A percentile compares a stretch with the other conserved stretches of the same genome.
Conservation (phyloP, 768 basidiomycete species). For the Trametopsis cervina region DNA sequence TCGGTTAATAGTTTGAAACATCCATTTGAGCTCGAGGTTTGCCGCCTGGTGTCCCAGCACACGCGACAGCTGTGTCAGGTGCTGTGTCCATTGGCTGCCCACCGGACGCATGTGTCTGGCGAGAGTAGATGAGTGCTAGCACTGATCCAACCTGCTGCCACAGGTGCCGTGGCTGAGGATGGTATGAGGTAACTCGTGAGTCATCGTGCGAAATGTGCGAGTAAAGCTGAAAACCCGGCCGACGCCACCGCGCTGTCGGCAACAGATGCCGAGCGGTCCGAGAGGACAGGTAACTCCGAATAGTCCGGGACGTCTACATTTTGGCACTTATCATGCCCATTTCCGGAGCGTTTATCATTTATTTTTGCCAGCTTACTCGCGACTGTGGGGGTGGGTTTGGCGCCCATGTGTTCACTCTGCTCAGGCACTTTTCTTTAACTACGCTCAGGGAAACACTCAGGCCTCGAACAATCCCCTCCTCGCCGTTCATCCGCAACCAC, state of each 20-base stretch:
- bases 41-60: constrained; percentile 30
- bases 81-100: constrained; percentile 4
- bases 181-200: no score
- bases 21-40: constrained; percentile 42
- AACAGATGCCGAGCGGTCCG: neutral
- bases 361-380: constrained; percentile 7
- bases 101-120: neutral
- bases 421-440: constrained; percentile 10
- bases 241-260: neutral
- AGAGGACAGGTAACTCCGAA: neutral
- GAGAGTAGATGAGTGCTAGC: no score
- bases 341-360: constrained; percentile 1
- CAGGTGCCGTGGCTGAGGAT: no score
- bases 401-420: constrained; percentile 2
- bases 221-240: no score
- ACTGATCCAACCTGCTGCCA: no score
- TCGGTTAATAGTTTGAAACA: constrained; percentile 23
- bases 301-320: constrained; percentile 1
- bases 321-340: constrained; percentile 2
- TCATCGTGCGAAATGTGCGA: no score
- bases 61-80: constrained; percentile 25
- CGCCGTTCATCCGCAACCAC: neutral
- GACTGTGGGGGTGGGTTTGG: neutral
- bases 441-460: neutral
- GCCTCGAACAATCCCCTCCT: constrained; percentile 3